These are phyloP conservation scores for Euphorbia schlechtendalii DNA, from an alignment of 441 rosid genomes.

Conservation along the genomic window DNA sequence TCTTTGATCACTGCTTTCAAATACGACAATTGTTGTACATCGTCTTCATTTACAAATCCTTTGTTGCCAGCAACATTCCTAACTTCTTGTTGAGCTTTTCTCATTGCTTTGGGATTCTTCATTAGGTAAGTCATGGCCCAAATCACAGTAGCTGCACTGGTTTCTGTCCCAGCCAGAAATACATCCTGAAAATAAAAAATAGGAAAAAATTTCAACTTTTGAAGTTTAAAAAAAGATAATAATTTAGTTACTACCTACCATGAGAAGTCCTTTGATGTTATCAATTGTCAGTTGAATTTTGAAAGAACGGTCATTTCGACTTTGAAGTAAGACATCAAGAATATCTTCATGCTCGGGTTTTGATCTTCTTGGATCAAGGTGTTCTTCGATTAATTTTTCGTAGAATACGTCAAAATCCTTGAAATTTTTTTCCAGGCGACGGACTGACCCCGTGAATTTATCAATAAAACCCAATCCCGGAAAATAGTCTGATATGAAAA, in stretches of 20 bases:
- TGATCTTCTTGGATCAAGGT: conserved; percentile 10
- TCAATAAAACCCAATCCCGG: conserved; percentile 23
- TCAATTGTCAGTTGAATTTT: conserved; percentile 8
- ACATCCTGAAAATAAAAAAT: conserved; percentile 6
- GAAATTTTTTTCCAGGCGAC: conserved; percentile 20
- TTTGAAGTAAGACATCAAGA: conserved; percentile 18
- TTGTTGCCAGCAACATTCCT: conserved; percentile 9
- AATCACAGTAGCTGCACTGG: conserved; percentile 15
- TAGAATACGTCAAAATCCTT: conserved; percentile 23
- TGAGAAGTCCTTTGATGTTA: conserved; percentile 24
- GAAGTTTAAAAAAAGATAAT: background rate
- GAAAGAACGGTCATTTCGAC: background rate
- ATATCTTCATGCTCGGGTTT: conserved; percentile 20
- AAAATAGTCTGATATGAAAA: conserved; percentile 22
- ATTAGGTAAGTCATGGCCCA: no score
- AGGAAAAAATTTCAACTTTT: no score
- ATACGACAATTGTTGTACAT: conserved; percentile 13
- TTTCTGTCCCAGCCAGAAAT: conserved; percentile 14
- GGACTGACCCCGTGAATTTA: conserved; percentile 10
- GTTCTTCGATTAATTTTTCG: conserved; percentile 21
- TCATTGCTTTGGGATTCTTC: conserved; percentile 22
- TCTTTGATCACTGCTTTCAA: conserved; percentile 25
- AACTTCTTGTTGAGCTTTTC: conserved; percentile 15
- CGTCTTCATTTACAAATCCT: conserved; percentile 6
- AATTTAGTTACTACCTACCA: conserved; percentile 5